phyloP scores from a whole-genome alignment of 2,329 filamentous ascomycete species.

The Thermochaetoides dissita region DNA sequence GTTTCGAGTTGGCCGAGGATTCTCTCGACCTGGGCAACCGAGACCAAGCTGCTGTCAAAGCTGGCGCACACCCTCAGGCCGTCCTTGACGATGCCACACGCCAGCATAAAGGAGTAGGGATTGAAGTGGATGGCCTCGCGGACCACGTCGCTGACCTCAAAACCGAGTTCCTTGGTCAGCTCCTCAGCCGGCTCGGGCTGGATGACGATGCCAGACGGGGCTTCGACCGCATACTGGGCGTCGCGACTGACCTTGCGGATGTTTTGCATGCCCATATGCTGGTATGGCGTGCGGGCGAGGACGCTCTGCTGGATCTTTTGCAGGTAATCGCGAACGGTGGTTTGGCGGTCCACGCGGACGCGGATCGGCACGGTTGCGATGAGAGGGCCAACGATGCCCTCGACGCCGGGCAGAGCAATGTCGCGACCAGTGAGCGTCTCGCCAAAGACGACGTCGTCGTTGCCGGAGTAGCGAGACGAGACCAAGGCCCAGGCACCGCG shows the following conservation, averaged over 20 bases:
- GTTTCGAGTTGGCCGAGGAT: slow-evolving; percentile 18
- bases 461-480: slow-evolving; percentile 33
- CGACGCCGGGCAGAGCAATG: slow-evolving; percentile 6
- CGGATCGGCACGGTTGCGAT: slow-evolving; percentile 13
- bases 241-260: slow-evolving; percentile 43
- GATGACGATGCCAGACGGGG: slow-evolving; percentile 40
- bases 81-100: slow-evolving; percentile 26
- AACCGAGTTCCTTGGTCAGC: slow-evolving; percentile 10
- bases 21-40: slow-evolving; percentile 4
- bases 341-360: slow-evolving; percentile 6
- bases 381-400: slow-evolving; percentile 10
- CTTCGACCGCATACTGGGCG: slow-evolving; percentile 39
- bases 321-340: slow-evolving; percentile 31
- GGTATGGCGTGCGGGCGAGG: slow-evolving; percentile 36
- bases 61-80: slow-evolving; percentile 30
- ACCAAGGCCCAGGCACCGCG: slow-evolving; percentile 46
- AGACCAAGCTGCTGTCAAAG: slow-evolving; percentile 22
- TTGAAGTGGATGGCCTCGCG: slow-evolving; percentile 44
- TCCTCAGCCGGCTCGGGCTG: slow-evolving; percentile 26
- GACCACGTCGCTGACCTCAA: slow-evolving; percentile 30
- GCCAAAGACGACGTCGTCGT: slow-evolving; percentile 38
- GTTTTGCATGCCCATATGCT: slow-evolving; percentile 48
- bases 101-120: slow-evolving; percentile 35
- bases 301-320: slow-evolving; percentile 6
- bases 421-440: slow-evolving; percentile 21